phyloP scores from a whole-genome alignment of 2,329 filamentous ascomycete species.

The Tolypocladium cylindrosporum region DNA sequence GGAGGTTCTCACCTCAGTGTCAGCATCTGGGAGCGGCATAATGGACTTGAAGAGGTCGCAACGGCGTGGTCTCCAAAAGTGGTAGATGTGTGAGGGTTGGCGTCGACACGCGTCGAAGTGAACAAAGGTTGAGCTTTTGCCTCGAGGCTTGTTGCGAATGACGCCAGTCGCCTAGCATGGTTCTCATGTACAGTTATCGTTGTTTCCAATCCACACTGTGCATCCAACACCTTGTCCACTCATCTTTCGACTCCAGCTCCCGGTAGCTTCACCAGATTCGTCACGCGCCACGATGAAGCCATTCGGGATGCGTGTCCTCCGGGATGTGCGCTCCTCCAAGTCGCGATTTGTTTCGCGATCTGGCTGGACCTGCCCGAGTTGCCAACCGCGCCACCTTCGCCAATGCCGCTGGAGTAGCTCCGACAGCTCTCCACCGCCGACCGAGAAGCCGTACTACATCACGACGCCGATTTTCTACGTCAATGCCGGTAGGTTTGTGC shows the following conservation, averaged over 20 bases:
- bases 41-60: background rate
- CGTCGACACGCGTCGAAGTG: background rate
- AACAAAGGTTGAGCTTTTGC: background rate
- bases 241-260: background rate
- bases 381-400: slow-evolving; percentile 10
- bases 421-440: slow-evolving; percentile 9
- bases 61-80: background rate
- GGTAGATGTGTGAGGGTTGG: background rate
- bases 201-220: slow-evolving; percentile 6
- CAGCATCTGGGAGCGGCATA: slow-evolving; percentile 28
- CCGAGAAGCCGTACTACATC: slow-evolving; percentile 77
- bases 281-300: slow-evolving; percentile 15
- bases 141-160: background rate
- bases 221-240: background rate
- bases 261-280: background rate
- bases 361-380: slow-evolving; percentile 18
- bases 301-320: slow-evolving; percentile 15
- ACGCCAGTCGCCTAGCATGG: background rate
- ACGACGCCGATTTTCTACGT: slow-evolving; percentile 99
- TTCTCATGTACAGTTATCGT: slow-evolving; percentile 8
- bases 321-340: slow-evolving; percentile 11
- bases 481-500: slow-evolving; percentile 60
- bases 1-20: slow-evolving; percentile 34
- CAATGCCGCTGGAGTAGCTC: slow-evolving; percentile 22
- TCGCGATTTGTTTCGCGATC: slow-evolving; percentile 8